phyloP scores from a whole-genome alignment of 1,139 yeast genomes.

The Meyerozyma elateridarum region DNA sequence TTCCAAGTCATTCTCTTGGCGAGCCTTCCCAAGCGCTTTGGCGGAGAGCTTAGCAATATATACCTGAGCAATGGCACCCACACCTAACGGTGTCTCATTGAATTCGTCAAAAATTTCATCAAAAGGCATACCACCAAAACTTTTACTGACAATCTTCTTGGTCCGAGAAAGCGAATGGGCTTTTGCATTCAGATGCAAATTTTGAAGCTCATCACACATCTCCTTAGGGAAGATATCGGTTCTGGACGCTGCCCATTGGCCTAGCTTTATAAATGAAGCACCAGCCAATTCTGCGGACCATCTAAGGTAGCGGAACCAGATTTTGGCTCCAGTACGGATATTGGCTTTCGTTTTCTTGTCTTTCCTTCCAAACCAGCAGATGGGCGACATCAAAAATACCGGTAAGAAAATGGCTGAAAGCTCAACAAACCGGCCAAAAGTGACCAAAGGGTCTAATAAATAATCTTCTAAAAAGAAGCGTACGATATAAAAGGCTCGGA shows the following conservation, averaged over 20 bases:
- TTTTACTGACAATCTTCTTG: slow-evolving; percentile 48
- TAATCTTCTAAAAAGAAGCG: slow-evolving; percentile 47
- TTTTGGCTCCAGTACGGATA: slow-evolving; percentile 55
- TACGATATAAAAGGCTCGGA: slow-evolving; percentile 29
- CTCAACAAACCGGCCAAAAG: slow-evolving; percentile 65
- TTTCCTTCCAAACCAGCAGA: slow-evolving; percentile 55
- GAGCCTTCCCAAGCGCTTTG: slow-evolving; percentile 34
- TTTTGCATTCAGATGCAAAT: slow-evolving; percentile 77
- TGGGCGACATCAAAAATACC: slow-evolving; percentile 58
- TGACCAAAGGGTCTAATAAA: slow-evolving; percentile 63
- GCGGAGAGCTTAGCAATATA: slow-evolving; percentile 66
- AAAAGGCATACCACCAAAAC: slow-evolving; percentile 58
- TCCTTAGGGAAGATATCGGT: slow-evolving; percentile 85
- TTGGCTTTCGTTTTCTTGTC: slow-evolving; percentile 25
- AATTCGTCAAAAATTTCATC: slow-evolving; percentile 84
- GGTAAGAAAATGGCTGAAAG: slow-evolving; percentile 68
- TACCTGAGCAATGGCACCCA: slow-evolving; percentile 97
- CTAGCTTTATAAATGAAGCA: slow-evolving; percentile 89
- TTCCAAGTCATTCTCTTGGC: slow-evolving; percentile 22
- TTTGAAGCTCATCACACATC: slow-evolving; percentile 72
- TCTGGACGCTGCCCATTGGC: slow-evolving; percentile 99
- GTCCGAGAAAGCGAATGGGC: slow-evolving; percentile 68
- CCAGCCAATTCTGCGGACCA: slow-evolving; percentile 81
- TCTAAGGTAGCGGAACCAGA: slow-evolving; percentile 70
- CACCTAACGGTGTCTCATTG: slow-evolving; percentile 73